Evolutionary conservation across 2,329 filamentous ascomycete genomes (phyloP), one percentile per base, ranked within the genome.

Genomic region (Cladosporium oxysporum): DNA sequence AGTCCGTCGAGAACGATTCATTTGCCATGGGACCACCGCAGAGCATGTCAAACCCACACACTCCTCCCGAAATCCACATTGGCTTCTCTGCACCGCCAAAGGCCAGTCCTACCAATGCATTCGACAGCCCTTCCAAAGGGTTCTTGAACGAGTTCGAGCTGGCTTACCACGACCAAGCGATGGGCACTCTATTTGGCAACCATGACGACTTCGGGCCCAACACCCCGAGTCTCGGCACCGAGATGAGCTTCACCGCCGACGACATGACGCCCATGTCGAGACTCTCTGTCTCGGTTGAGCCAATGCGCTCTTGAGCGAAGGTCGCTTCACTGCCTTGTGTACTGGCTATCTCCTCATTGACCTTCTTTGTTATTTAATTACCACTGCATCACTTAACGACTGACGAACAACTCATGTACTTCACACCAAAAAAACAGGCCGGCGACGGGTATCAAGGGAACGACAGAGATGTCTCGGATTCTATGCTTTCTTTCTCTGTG

Each of bases 171-270:
- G 66, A 68, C 41, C 68, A 67, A 57, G 67, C 35, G 62, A 70
- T 61, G 65, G 64, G 66, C 50, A 41, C 69, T 64, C 47, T 71
- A 41, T 65, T 74, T 21, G 68, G 66, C 28, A 66, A 64, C 41
- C 67, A 69, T 26, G 69, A 72, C 37, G 67, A 67, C 26, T 69
- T 69, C 12, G 26, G n/a, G 49, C 72, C 72, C n/a, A 72, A 73
- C 14, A 75, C 73, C 11, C 73, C 73, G 31, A 69, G 67, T 28
- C 66, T 72, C 41, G 72, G 66, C 59, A 73, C 72, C 3, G 73
- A 75, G 64, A 68, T 69, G 41, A 75, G 73, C 67, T 72, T 70
- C 35, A 66, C 71, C 65, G 69, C 70, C 5, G 73, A 75, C 18
- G 73, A 73, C 7, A 14, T 59, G 57, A 65, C 58, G 44, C 61